Evolutionary conservation across 192 early-diverging fungal genomes (phyloP).

Genomic region (Ramicandelaber brevisporus): DNA sequence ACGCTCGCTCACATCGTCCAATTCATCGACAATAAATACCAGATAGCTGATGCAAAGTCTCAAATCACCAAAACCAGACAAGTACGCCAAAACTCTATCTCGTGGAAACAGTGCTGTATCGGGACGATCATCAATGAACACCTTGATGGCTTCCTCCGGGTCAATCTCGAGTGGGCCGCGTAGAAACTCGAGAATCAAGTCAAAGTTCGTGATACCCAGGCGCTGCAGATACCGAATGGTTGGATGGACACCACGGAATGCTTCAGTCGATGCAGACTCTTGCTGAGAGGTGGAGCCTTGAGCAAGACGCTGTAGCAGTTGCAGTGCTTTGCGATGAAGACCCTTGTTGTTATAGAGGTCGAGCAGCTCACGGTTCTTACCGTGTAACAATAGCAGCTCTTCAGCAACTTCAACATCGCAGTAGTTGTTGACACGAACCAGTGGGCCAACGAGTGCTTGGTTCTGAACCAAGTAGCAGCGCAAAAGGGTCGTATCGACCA

Average conservation of each 20-base stretch:
- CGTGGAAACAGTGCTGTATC: no score
- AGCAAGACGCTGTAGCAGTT: conserved; percentile 37
- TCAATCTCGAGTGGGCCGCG: conserved; percentile 48
- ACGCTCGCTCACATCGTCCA: no score
- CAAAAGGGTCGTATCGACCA: conserved; percentile 75
- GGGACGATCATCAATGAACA: conserved; percentile 23
- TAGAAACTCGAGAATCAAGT: conserved; percentile 63
- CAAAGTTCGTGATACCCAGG: conserved; percentile 45
- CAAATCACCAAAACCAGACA: no score
- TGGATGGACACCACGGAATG: conserved; percentile 30
- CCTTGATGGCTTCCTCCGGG: conserved; percentile 38
- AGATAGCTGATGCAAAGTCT: no score
- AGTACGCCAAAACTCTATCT: no score
- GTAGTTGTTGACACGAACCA: conserved; percentile 69
- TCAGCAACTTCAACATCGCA: conserved; percentile 74
- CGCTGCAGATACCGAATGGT: conserved; percentile 53
- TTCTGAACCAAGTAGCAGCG: conserved; percentile 76
- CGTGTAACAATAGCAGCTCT: conserved; percentile 40
- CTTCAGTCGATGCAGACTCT: conserved; percentile 17
- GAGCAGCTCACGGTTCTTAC: conserved; percentile 70
- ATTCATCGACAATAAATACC: no score
- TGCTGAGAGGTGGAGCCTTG: not conserved
- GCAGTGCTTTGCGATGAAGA: conserved; percentile 69
- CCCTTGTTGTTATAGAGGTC: conserved; percentile 83
- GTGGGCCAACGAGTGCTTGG: conserved; percentile 61